Evolutionary conservation across 2,329 filamentous ascomycete genomes (phyloP), one percentile per base, ranked within the genome.

Genomic region (Aspergillus niger): DNA sequence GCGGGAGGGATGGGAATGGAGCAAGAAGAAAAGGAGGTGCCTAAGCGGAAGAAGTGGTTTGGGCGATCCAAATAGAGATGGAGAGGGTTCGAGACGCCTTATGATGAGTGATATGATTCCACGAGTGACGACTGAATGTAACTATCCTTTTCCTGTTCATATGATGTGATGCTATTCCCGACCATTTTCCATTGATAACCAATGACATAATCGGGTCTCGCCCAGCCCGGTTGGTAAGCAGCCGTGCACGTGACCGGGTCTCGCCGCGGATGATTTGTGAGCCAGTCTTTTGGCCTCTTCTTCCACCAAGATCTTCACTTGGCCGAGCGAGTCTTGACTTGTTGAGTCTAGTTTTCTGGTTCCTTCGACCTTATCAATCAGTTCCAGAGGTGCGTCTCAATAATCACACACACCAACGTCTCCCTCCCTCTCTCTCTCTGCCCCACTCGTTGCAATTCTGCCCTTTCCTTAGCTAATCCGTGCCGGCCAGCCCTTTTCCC

Each of bases 21-120:
- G 20, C 51, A 52, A 26, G 50, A 59, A 57, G 52, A 60, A 38
- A 41, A 66, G 57, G 49, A 58, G 41, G 43, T 65, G 17, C 49
- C 60, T 3, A 64, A 65, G 48, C 67, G 63, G 30, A 70, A 67
- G 66, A 75, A 73, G 63, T 76, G 73, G 73, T 72, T 76, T 59
- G 65, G 66, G 15, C 61, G 67, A 39, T 43, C 56, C 57, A 67
- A 8, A 49, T 68, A 60, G 32, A 15, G 20, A 66, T 65, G 55
- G 61, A 59, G 64, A 64, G 48, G 10, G 28, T 30, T 51, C 24
- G 7, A n/a, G 17, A 36, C 20, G 50, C 15, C 24, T 8, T 11
- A 2, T 26, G 13, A 50, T 30, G 47, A 8, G 36, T 20, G 52
- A 52, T 22, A 47, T 36, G 52, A 55, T 20, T 55, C 5, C 17